Conservation (phyloP, 1,284 basidiomycete species). For the Inonotus hispidus region DNA sequence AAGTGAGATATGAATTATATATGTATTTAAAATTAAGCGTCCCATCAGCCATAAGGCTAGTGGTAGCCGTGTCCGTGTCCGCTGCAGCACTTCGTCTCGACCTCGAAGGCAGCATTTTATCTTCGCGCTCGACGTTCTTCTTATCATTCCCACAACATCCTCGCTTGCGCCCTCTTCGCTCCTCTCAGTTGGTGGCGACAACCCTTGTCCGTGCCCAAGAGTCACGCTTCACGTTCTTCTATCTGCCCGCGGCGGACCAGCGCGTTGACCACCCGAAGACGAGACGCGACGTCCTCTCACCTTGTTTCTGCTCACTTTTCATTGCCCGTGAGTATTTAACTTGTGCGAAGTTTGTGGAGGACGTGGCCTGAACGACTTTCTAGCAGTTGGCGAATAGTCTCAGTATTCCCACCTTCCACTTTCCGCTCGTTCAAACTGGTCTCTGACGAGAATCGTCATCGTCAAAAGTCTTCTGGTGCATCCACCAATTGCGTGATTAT, state of each 20-base stretch:
- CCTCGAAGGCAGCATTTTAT: neutral
- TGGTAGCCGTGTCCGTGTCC: neutral
- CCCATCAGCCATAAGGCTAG: constrained; percentile 4
- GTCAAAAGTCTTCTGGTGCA: neutral
- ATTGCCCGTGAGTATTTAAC: neutral
- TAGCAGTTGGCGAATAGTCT: neutral
- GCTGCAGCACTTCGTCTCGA: neutral
- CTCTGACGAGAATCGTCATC: neutral
- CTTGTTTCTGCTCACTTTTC: neutral
- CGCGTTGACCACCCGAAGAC: neutral
- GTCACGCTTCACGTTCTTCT: neutral
- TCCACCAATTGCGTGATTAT: neutral
- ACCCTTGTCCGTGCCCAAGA: neutral
- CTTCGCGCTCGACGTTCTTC: neutral
- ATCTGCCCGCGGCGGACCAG: neutral
- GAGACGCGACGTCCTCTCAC: neutral
- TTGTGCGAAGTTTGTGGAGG: neutral
- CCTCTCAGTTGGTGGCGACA: neutral
- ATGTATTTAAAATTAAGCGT: constrained; percentile 5
- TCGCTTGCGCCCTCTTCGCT: neutral
- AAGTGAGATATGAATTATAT: neutral
- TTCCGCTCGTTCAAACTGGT: neutral
- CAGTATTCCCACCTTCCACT: neutral
- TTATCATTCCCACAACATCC: neutral
- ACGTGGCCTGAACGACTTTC: neutral